Evolutionary conservation across 2,329 filamentous ascomycete genomes (phyloP).

Genomic region (Fusarium oxysporum): DNA sequence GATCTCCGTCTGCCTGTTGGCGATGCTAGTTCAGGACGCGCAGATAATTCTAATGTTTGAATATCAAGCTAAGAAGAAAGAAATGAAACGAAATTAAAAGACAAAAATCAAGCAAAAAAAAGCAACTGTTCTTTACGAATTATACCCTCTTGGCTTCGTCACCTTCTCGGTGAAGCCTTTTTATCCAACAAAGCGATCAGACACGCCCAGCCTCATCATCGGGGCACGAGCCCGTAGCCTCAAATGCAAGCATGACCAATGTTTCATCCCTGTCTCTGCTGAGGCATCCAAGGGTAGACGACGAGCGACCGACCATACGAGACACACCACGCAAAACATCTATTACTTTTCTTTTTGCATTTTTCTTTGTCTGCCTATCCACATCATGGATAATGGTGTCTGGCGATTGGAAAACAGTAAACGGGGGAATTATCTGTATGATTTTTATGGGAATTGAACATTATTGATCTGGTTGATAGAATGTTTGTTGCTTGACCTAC

Average conservation of each 20-base stretch:
- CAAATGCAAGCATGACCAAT: conserved; percentile 29
- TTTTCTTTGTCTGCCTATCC: conserved; percentile 19
- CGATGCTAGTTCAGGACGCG: conserved; percentile 44
- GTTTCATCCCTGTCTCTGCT: conserved; percentile 20
- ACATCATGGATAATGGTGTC: conserved; percentile 39
- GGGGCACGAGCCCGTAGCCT: conserved; percentile 36
- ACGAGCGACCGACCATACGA: conserved; percentile 5
- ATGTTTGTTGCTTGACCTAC: conserved; percentile 9
- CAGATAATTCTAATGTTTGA: conserved; percentile 36
- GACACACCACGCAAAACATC: background rate
- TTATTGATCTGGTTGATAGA: conserved; percentile 13
- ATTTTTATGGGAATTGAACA: conserved; percentile 19
- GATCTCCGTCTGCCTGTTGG: conserved; percentile 56
- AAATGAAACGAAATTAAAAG: conserved; percentile 13
- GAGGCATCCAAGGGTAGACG: background rate
- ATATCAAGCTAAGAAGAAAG: background rate
- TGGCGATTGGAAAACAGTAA: conserved; percentile 36
- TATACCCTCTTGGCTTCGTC: conserved; percentile 39
- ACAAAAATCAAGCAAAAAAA: conserved; percentile 22
- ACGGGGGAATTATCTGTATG: conserved; percentile 27
- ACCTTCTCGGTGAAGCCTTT: conserved; percentile 12
- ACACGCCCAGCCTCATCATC: conserved; percentile 16
- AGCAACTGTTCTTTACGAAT: conserved; percentile 29
- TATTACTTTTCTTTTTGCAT: background rate
- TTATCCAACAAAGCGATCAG: conserved; percentile 4